phyloP scores from a whole-genome alignment of 192 early-diverging fungal species.

The Coemansia sp. region DNA sequence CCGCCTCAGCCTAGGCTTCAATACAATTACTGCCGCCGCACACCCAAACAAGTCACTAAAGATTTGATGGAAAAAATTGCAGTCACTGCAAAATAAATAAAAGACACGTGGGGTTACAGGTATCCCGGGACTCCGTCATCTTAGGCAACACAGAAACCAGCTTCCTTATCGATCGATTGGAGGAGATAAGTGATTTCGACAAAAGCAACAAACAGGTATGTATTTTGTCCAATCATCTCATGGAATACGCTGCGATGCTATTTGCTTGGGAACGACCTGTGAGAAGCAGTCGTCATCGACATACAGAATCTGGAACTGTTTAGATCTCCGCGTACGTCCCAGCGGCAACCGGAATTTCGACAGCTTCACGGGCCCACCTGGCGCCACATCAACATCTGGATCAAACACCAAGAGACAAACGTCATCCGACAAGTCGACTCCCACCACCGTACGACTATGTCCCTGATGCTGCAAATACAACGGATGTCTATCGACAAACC shows the following conservation, averaged over 20 bases:
- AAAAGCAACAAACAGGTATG: background rate
- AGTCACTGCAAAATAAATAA: no score
- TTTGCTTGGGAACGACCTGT: background rate
- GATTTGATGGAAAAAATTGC: no score
- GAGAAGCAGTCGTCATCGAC: constrained; percentile 10
- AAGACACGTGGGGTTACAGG: no score
- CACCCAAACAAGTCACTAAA: no score
- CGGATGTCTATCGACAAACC: constrained; percentile 60
- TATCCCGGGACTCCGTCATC: background rate
- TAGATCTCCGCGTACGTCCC: constrained; percentile 7
- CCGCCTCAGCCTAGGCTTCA: no score
- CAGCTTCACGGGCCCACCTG: background rate
- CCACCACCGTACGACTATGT: constrained; percentile 67
- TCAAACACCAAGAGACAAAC: constrained; percentile 66
- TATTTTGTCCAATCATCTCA: background rate
- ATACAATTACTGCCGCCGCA: no score
- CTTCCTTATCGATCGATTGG: no score
- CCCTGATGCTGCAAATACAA: constrained; percentile 75
- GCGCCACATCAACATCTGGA: constrained; percentile 40
- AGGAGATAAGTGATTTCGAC: background rate
- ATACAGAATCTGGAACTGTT: constrained; percentile 40
- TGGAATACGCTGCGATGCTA: constrained; percentile 7
- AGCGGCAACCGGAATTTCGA: constrained; percentile 10
- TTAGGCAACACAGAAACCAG: no score
- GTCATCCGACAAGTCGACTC: constrained; percentile 57